phyloP scores from a whole-genome alignment of 108 stramenopile species.

The Discostella stelligeroides region DNA sequence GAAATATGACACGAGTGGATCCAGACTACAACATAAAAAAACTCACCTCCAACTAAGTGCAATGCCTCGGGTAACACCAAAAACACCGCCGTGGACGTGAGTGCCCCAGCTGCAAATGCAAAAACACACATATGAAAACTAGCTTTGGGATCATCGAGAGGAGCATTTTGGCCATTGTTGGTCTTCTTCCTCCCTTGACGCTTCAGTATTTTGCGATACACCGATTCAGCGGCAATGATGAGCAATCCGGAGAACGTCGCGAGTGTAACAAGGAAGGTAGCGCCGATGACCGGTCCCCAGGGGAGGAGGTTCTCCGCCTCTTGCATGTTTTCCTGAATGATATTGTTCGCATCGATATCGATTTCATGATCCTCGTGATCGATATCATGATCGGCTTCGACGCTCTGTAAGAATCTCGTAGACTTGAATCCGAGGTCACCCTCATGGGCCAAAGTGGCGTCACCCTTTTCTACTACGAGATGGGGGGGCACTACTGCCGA shows the following conservation, averaged over 20 bases:
- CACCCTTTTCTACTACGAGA: no score
- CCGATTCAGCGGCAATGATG: conserved; percentile 28
- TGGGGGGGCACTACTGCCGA: no score
- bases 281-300: conserved; percentile 36
- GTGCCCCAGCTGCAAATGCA: conserved; percentile 41
- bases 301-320: conserved; percentile 17
- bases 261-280: conserved; percentile 45
- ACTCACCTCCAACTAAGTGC: conserved; percentile 12
- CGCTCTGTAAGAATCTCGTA: no score
- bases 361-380: background rate
- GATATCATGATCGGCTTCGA: conserved; percentile 9
- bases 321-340: no score
- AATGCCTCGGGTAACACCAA: conserved; percentile 42
- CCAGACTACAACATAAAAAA: conserved; percentile 28
- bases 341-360: no score
- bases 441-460: no score
- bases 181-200: background rate
- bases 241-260: conserved; percentile 39
- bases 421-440: no score
- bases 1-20: conserved; percentile 59
- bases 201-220: background rate
- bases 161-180: no score
- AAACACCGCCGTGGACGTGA: conserved; percentile 42
- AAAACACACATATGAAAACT: conserved; percentile 28
- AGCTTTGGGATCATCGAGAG: no score